Conservation (phyloP, 208 protist genomes). For the Crithidia bombi region DNA sequence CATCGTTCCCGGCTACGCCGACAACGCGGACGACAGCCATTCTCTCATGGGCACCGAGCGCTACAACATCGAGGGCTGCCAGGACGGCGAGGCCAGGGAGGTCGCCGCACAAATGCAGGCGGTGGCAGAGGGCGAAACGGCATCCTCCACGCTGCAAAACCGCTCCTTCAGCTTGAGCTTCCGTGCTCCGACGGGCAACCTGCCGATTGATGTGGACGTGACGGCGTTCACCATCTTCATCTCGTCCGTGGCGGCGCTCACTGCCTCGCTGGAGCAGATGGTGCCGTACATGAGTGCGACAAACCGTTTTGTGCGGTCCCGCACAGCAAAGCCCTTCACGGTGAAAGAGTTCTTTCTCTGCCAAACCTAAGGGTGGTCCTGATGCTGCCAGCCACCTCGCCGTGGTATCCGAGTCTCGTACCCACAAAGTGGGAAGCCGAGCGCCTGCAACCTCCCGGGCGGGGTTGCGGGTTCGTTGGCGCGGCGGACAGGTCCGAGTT, state of each 20-base stretch:
- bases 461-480: neutral
- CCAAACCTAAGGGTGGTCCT: neutral
- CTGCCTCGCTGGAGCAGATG: constrained; percentile 40
- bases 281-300: constrained; percentile 33
- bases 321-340: constrained; percentile 16
- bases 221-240: constrained; percentile 41
- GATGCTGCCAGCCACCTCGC: neutral
- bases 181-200: constrained; percentile 28
- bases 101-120: neutral
- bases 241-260: constrained; percentile 30
- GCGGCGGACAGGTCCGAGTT: neutral
- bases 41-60: neutral
- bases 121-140: neutral
- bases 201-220: constrained; percentile 47
- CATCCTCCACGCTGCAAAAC: neutral
- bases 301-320: constrained; percentile 39
- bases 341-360: constrained; percentile 23
- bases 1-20: constrained; percentile 28
- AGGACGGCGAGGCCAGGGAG: neutral
- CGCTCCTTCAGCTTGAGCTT: constrained; percentile 39
- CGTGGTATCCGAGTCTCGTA: too few species aligned
- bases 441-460: neutral
- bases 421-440: neutral
- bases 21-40: neutral
- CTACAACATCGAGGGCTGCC: neutral